Percentiles rank a stretch among this genome's conserved stretches.
Evolutionary conservation across 164 flowering plant genomes (phyloP).

Genomic region (Berberis vulgaris): DNA sequence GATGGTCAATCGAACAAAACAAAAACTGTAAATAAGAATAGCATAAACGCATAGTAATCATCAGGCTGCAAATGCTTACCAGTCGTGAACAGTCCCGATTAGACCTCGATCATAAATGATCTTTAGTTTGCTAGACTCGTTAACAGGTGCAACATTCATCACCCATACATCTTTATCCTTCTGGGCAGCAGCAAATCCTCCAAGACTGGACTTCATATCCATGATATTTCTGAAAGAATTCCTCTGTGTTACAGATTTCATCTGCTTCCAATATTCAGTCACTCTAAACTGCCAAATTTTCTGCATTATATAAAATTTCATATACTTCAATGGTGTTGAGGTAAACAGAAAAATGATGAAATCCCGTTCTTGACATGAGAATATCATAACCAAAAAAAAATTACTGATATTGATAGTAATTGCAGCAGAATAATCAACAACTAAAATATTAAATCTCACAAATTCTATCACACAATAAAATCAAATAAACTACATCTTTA

Average conservation of each 20-base stretch:
- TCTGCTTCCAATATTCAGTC: constrained; percentile 63
- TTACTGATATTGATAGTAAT: too few species aligned
- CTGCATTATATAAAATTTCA: constrained; percentile 25
- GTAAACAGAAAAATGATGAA: too few species aligned
- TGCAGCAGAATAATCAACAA: too few species aligned
- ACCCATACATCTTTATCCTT: constrained; percentile 78
- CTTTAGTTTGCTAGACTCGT: constrained; percentile 49
- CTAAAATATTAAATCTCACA: too few species aligned
- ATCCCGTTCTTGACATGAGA: too few species aligned
- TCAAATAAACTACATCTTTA: too few species aligned
- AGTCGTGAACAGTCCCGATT: constrained; percentile 76
- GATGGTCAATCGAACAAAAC: too few species aligned
- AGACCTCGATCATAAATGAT: constrained; percentile 71
- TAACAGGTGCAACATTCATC: constrained; percentile 68
- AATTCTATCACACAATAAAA: too few species aligned
- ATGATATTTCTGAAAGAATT: constrained; percentile 65
- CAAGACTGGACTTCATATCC: constrained; percentile 82
- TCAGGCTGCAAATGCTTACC: constrained; percentile 27
- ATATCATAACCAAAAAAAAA: too few species aligned
- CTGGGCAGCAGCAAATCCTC: constrained; percentile 78
- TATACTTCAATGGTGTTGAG: too few species aligned
- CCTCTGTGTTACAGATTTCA: constrained; percentile 42
- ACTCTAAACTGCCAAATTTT: constrained; percentile 61
- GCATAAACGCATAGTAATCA: too few species aligned
- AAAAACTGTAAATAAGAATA: too few species aligned